Evolutionary conservation across 495 filamentous ascomycete genomes (phyloP).

Genomic region (Annulohypoxylon stygium): DNA sequence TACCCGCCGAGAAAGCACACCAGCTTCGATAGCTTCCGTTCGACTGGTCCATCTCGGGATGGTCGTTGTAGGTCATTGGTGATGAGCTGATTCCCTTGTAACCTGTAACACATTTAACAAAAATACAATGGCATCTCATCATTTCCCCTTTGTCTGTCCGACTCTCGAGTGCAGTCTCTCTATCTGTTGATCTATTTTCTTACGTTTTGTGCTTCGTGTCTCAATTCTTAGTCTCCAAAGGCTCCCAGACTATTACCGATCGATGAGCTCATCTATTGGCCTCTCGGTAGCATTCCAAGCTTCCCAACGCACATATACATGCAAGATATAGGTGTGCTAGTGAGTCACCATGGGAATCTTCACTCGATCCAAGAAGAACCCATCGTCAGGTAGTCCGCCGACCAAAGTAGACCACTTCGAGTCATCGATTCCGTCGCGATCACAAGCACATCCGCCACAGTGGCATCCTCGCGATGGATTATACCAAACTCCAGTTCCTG

Average conservation of each 20-base stretch:
- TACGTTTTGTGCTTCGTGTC: constrained; percentile 28
- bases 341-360: constrained; percentile 61
- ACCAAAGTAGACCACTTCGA: constrained; percentile 38
- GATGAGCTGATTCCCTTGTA: constrained; percentile 9
- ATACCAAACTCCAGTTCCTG: constrained; percentile 43
- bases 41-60: constrained; percentile 31
- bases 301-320: constrained; percentile 16
- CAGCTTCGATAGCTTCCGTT: constrained; percentile 41
- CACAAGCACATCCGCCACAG: constrained; percentile 35
- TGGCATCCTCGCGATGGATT: constrained; percentile 44
- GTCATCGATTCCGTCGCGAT: constrained; percentile 38
- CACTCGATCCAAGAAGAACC: constrained; percentile 60
- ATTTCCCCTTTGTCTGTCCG: constrained; percentile 26
- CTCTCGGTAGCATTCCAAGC: constrained; percentile 13
- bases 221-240: constrained; percentile 22
- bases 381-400: constrained; percentile 37
- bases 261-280: constrained; percentile 32
- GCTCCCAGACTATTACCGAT: constrained; percentile 10
- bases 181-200: constrained; percentile 16
- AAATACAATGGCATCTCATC: constrained; percentile 40
- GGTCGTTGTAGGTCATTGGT: constrained; percentile 23
- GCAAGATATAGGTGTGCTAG: constrained; percentile 1
- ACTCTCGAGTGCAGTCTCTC: constrained; percentile 30
- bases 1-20: constrained; percentile 52
- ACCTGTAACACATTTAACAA: constrained; percentile 42